These are phyloP conservation scores for Aspergillus indologenus DNA, from an alignment of 495 filamentous ascomycete genomes.

Conservation along the genomic window DNA sequence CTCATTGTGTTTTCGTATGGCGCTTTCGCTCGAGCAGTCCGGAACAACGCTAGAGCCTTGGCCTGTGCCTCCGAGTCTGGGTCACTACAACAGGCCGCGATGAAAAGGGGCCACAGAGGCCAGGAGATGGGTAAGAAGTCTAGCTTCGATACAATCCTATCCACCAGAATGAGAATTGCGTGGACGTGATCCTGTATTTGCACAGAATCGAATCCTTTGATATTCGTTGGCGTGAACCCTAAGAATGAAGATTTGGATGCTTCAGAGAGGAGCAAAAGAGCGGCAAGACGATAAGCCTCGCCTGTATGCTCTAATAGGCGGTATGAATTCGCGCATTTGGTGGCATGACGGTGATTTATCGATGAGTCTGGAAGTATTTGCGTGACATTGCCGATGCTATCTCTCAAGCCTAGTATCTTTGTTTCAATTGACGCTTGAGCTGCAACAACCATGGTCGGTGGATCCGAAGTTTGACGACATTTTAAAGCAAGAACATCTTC, in stretches of 20 bases:
- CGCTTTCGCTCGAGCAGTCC: not conserved
- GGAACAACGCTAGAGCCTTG: constrained; percentile 1
- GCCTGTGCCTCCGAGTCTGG: not conserved
- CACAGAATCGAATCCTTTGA: not conserved
- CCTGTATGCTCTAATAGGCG: not conserved
- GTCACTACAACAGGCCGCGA: constrained; percentile 6
- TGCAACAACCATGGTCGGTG: not conserved
- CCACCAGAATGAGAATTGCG: not conserved
- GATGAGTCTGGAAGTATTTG: not conserved
- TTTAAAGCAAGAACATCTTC: not conserved
- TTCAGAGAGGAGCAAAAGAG: constrained; percentile 3
- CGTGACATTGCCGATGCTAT: not conserved
- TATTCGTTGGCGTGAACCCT: not conserved
- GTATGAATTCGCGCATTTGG: not conserved
- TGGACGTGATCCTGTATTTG: not conserved
- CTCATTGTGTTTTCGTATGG: constrained; percentile 5
- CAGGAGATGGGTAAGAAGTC: constrained; percentile 8
- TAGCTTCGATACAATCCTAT: not conserved
- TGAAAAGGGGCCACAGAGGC: constrained; percentile 10
- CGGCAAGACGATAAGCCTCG: constrained; percentile 3
- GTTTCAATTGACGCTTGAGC: not conserved
- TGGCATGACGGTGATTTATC: not conserved
- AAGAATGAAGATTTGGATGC: not conserved
- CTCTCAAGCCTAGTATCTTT: not conserved
- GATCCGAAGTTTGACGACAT: not conserved